Conservation (phyloP, 1,139 yeast genomes). For the Debaryomyces fabryi region DNA sequence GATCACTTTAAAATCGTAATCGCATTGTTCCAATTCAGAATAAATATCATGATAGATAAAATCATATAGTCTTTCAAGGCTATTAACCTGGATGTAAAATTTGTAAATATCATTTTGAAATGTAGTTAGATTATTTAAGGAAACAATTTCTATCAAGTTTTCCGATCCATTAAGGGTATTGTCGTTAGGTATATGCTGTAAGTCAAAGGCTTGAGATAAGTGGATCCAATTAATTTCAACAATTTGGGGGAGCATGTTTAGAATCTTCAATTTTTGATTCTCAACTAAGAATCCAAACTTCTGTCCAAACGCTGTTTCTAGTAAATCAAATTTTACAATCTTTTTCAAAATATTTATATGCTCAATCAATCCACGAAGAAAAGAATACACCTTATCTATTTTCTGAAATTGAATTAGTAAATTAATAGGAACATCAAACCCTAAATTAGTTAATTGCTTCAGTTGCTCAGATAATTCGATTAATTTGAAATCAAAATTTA, state of each 20-base stretch:
- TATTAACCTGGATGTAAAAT: slow-evolving; percentile 34
- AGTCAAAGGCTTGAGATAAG: slow-evolving; percentile 53
- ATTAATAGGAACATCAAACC: slow-evolving; percentile 58
- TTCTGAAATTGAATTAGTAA: slow-evolving; percentile 41
- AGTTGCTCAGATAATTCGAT: slow-evolving; percentile 56
- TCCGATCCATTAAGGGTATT: slow-evolving; percentile 16
- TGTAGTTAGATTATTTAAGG: slow-evolving; percentile 38
- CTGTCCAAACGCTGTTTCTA: slow-evolving; percentile 28
- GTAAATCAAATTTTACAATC: slow-evolving; percentile 23
- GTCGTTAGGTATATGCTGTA: slow-evolving; percentile 21
- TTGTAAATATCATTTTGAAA: slow-evolving; percentile 40
- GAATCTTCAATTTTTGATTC: slow-evolving; percentile 38
- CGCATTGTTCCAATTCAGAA: slow-evolving; percentile 29
- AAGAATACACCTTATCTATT: slow-evolving; percentile 55
- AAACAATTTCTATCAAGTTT: slow-evolving; percentile 40
- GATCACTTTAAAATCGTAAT: slow-evolving; percentile 25
- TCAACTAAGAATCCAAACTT: slow-evolving; percentile 47
- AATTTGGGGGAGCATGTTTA: slow-evolving; percentile 26
- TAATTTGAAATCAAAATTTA: slow-evolving; percentile 56
- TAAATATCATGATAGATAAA: slow-evolving; percentile 22
- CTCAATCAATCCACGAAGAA: slow-evolving; percentile 59
- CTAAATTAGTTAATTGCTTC: slow-evolving; percentile 52
- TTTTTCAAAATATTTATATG: slow-evolving; percentile 33
- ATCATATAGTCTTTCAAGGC: slow-evolving; percentile 29
- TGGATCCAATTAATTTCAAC: slow-evolving; percentile 56